These are phyloP conservation scores for Symbiodinium pilosum DNA, from an alignment of 73 alveolate species.

Conservation along the genomic window DNA sequence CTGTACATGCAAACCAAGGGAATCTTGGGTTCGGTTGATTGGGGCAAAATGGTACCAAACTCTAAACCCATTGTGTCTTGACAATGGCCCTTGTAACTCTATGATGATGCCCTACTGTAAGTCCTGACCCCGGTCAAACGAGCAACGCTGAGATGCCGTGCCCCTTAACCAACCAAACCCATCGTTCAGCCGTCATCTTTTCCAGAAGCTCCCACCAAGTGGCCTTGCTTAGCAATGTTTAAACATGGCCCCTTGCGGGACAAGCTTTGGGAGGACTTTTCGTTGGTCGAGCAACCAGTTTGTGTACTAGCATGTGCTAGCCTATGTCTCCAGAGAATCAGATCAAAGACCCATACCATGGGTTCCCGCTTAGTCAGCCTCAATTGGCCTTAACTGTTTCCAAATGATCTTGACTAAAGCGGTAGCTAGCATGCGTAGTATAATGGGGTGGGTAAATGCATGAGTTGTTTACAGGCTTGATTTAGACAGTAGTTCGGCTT, in stretches of 20 bases:
- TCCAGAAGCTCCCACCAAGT: constrained; percentile 12
- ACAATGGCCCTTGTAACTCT: neutral
- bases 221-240: constrained; percentile 17
- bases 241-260: constrained; percentile 6
- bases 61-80: neutral
- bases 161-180: neutral
- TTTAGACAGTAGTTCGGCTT: neutral
- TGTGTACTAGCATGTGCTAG: neutral
- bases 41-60: neutral
- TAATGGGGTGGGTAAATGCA: too few species aligned
- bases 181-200: neutral
- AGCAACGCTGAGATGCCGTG: too few species aligned
- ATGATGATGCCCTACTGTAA: neutral
- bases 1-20: neutral
- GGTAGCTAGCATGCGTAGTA: too few species aligned
- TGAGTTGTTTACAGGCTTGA: neutral
- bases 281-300: neutral
- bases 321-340: too few species aligned
- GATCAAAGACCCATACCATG: too few species aligned
- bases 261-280: neutral
- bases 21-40: neutral
- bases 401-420: too few species aligned
- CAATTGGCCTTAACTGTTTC: too few species aligned
- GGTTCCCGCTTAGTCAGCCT: too few species aligned
- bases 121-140: too few species aligned